Base-by-base conservation (phyloP, 2,329 filamentous ascomycete genomes). In the Coniella lustricola region DNA sequence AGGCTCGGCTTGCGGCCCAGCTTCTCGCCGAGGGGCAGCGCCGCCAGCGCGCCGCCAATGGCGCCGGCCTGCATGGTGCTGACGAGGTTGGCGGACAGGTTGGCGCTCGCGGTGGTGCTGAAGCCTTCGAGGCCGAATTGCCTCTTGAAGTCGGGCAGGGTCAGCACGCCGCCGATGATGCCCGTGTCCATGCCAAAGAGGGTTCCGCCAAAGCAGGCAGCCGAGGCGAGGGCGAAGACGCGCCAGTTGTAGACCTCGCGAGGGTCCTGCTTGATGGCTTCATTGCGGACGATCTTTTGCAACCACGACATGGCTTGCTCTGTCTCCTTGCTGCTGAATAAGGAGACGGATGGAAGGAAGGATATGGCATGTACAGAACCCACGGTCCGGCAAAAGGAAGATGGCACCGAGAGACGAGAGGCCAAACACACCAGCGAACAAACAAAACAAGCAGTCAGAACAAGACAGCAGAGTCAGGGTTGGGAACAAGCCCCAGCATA, bases 161-260 rank as follows among this genome's bases (percentile, higher is more conserved):
- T 45, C n/a, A 50, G 40, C n/a, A 55, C 47, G 10, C 45, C 48
- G n/a, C 44, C 49, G 36, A 53, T 49, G 41, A 53, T 50, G 39
- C 39, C 44, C 14, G 46, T 46, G 31, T 49, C 43, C 48, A 40
- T 51, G 7, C 41, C 47, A 21, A 60, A 60, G 29, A 59, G 55
- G 9, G 54, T 58, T 35, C 54, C 56, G 22, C 52, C 49, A 32
- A 41, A 42, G 54, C 66, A 57, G 56, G 72, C 70, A 39, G 81
- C 83, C 53, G 74, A 79, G 18, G 82, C 81, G 49, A 85, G 67
- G 44, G 77, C 67, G 53, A 82, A 84, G 4, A 84, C 80, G 45
- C 82, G 75, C 81, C 82, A 86, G 58, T 81, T 81, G 62, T 86
- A 86, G 51, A 86, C 80, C 62, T 85, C 78, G 14, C 74, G 72